phyloP scores from a whole-genome alignment of 2,329 filamentous ascomycete genomes.

The Fusarium citri region DNA sequence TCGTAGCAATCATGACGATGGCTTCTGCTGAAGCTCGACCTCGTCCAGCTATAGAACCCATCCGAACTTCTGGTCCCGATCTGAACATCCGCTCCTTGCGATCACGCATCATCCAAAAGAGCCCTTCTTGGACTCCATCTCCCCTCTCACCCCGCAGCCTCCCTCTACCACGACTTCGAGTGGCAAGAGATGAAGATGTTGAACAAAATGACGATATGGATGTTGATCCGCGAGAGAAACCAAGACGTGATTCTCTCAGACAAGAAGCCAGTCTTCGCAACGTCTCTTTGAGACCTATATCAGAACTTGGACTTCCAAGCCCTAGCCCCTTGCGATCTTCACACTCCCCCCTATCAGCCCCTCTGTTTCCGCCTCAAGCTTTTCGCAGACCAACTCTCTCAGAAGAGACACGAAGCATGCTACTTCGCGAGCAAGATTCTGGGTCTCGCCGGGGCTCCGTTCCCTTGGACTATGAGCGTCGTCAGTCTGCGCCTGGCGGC shows the following conservation, averaged over 20 bases:
- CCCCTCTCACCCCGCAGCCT: conserved; percentile 38
- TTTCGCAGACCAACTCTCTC: conserved; percentile 29
- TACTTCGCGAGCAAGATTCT: conserved; percentile 20
- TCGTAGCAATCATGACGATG: conserved; percentile 30
- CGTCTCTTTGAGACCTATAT: conserved; percentile 29
- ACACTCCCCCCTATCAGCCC: conserved; percentile 39
- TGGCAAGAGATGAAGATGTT: conserved; percentile 31
- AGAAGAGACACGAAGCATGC: conserved; percentile 37
- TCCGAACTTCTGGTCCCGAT: conserved; percentile 35
- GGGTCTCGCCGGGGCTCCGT: not conserved
- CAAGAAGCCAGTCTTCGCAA: conserved; percentile 22
- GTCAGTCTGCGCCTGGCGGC: conserved; percentile 37
- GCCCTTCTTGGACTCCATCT: conserved; percentile 38
- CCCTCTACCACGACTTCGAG: conserved; percentile 32
- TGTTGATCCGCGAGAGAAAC: conserved; percentile 26
- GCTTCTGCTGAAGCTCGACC: conserved; percentile 28
- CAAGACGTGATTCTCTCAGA: conserved; percentile 13
- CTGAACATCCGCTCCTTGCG: conserved; percentile 22
- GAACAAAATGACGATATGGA: conserved; percentile 33
- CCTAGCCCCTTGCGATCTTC: conserved; percentile 14
- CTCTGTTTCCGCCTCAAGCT: conserved; percentile 17
- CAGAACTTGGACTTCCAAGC: conserved; percentile 24
- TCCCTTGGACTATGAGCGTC: conserved; percentile 22
- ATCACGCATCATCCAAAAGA: conserved; percentile 35
- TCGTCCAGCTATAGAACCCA: conserved; percentile 41